phyloP scores from a whole-genome alignment of 2,329 filamentous ascomycete species.

The Arthrobotrys entomopaga region DNA sequence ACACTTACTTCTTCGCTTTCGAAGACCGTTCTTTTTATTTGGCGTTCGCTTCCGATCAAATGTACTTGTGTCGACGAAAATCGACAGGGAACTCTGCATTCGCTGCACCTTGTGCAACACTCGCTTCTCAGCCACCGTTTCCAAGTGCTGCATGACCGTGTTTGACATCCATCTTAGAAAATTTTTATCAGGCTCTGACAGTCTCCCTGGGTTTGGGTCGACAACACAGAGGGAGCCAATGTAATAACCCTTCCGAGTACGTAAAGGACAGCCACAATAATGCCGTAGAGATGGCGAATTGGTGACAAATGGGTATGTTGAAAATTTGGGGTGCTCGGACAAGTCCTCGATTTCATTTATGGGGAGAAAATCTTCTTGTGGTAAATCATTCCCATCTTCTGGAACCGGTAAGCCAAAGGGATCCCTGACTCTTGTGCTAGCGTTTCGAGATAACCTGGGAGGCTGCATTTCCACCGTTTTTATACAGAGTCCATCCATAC shows the following conservation, averaged over 20 bases:
- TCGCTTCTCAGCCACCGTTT: slow-evolving; percentile 55
- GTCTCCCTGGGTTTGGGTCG: slow-evolving; percentile 56
- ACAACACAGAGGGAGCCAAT: slow-evolving; percentile 58
- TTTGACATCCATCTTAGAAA: slow-evolving; percentile 57
- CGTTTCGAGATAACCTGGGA: slow-evolving; percentile 60
- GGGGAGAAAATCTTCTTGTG: slow-evolving; percentile 54
- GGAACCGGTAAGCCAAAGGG: slow-evolving; percentile 54
- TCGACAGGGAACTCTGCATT: slow-evolving; percentile 58
- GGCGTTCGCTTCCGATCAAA: slow-evolving; percentile 51
- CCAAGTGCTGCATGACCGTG: slow-evolving; percentile 58
- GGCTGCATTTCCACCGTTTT: slow-evolving; percentile 59
- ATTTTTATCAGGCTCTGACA: slow-evolving; percentile 48
- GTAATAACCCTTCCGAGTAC: slow-evolving; percentile 57
- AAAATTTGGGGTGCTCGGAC: slow-evolving; percentile 47
- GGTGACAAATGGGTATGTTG: slow-evolving; percentile 53
- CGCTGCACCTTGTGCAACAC: slow-evolving; percentile 55
- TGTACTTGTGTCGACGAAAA: slow-evolving; percentile 58
- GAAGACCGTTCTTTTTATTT: slow-evolving; percentile 49
- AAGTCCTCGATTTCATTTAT: slow-evolving; percentile 59
- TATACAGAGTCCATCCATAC: slow-evolving; percentile 61
- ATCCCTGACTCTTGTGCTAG: slow-evolving; percentile 56
- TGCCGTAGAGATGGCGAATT: slow-evolving; percentile 54
- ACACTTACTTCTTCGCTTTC: slow-evolving; percentile 38
- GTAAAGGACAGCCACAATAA: slow-evolving; percentile 57
- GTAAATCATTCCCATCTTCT: slow-evolving; percentile 53